Percentiles rank a stretch among this genome's conserved stretches.
phyloP scores from a whole-genome alignment of 208 protist species.

The Vickermania ingenoplastis region DNA sequence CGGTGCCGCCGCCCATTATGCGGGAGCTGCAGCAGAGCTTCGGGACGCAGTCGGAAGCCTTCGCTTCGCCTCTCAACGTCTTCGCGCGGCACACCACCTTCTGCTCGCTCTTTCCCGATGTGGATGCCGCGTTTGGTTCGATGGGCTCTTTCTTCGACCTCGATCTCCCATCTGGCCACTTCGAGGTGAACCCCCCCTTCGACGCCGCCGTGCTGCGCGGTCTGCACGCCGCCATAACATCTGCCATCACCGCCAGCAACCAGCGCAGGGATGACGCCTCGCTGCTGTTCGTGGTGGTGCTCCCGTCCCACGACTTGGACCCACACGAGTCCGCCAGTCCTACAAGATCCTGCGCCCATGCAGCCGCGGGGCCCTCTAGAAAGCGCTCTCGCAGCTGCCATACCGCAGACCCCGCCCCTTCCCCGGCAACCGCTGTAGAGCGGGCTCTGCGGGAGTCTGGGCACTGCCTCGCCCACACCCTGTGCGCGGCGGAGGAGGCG shows the following conservation, averaged over 20 bases:
- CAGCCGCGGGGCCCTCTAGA: not conserved
- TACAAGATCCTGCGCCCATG: not conserved
- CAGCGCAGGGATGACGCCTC: slow-evolving; percentile 1
- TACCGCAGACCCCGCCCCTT: not conserved
- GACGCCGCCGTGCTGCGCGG: slow-evolving; percentile 52
- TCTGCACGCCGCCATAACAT: slow-evolving; percentile 27
- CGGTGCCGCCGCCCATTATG: slow-evolving; percentile 48
- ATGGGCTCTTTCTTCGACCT: slow-evolving; percentile 81
- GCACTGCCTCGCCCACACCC: slow-evolving; percentile 36
- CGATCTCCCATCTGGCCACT: slow-evolving; percentile 29
- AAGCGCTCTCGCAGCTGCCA: not conserved
- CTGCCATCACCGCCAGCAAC: slow-evolving; percentile 9
- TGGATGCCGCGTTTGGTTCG: slow-evolving; percentile 67
- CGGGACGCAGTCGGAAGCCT: slow-evolving; percentile 62
- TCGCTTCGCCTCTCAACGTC: slow-evolving; percentile 78
- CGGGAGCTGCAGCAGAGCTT: slow-evolving; percentile 26
- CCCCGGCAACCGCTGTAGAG: slow-evolving; percentile 13
- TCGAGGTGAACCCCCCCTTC: slow-evolving; percentile 83
- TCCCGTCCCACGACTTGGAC: slow-evolving; percentile 62
- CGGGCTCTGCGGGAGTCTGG: slow-evolving; percentile 32
- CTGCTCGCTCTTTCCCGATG: slow-evolving; percentile 79
- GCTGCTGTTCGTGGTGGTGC: slow-evolving; percentile 49
- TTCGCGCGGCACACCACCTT: slow-evolving; percentile 50
- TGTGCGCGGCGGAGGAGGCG: slow-evolving; percentile 34
- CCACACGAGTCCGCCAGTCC: slow-evolving; percentile 11